Base-by-base conservation (phyloP, 305 asterid genomes). In the Rubia peregrina region DNA sequence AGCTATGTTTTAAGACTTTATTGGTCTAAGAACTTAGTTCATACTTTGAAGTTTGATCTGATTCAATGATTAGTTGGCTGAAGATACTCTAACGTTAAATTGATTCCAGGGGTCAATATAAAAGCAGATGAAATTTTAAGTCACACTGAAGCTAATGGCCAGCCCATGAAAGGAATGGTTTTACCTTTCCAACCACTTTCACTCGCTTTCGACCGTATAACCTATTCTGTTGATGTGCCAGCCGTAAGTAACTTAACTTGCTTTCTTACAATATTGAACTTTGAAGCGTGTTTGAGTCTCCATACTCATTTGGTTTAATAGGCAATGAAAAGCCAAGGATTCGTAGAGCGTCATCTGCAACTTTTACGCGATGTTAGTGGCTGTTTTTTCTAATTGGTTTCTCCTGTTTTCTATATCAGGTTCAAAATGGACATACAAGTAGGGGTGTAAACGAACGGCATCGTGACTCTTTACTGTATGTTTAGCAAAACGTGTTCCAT, bases 201-300 rank as follows among this genome's bases (percentile, higher is more conserved):
- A 3, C 87, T 94, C 61, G 91, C 88, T 26, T 94, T 94, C 68
- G 79, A 88, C 70, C 93, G 81, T 68, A 84, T 94, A 76, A 87
- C 86, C 82, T 94, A 91, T 85, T 91, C 73, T 43, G 96, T 94
- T 22, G 95, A 91, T 77, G 90, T 91, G 99, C 98, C 99, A 17
- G 78, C 86, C 70, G 99, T 94, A 80, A 88, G 41, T 62, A 17
- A 14, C 46, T 8, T 68, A 11, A 30, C 33, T 51, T 38, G 14
- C 5, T 49, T 46, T 68, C 56, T 21, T 51, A 22, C 22, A 8
- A 33, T 68, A 8, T 30, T 30, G 13, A 49, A 68, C 38, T 24
- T 53, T 19, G 40, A 30, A 49, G 21, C 21, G 6, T 51, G 6
- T 51, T 40, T 42, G 46, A 33, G 46, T 19, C 12, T 51, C 3